Evolutionary conservation across 1,284 basidiomycete genomes (phyloP).

Genomic region (Irpex sp.): DNA sequence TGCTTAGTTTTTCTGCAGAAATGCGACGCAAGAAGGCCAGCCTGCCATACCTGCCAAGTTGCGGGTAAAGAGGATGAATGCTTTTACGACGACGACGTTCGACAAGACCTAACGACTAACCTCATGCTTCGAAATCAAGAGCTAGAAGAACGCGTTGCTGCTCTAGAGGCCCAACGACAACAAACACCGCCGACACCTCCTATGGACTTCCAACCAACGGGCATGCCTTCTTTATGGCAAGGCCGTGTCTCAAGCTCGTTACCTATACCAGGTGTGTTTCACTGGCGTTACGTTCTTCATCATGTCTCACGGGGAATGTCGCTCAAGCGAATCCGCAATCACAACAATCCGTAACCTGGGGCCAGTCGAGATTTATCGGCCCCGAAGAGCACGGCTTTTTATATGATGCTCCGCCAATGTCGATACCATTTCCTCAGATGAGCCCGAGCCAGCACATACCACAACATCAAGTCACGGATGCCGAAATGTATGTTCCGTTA

Average conservation of each 20-base stretch:
- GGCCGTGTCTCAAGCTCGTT: background rate
- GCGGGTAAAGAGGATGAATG: constrained; percentile 27
- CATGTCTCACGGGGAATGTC: background rate
- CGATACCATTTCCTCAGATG: background rate
- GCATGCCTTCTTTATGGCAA: background rate
- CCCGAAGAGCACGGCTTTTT: background rate
- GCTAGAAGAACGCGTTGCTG: constrained; percentile 21
- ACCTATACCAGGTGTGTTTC: background rate
- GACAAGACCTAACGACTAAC: constrained; percentile 19
- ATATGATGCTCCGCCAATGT: background rate
- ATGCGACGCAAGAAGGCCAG: constrained; percentile 26
- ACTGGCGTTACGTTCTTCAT: background rate
- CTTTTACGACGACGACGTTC: constrained; percentile 23
- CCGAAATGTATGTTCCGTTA: background rate
- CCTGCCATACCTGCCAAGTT: constrained; percentile 24
- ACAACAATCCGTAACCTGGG: background rate
- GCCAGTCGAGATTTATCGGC: background rate
- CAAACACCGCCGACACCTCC: background rate
- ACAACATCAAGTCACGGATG: background rate
- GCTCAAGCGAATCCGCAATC: background rate
- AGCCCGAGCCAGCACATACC: background rate
- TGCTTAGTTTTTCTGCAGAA: constrained; percentile 14
- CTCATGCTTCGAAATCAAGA: constrained; percentile 19
- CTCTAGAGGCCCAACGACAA: constrained; percentile 15
- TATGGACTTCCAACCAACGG: background rate